phyloP scores from a whole-genome alignment of 73 alveolate genomes.

The Paramecium biaurelia region DNA sequence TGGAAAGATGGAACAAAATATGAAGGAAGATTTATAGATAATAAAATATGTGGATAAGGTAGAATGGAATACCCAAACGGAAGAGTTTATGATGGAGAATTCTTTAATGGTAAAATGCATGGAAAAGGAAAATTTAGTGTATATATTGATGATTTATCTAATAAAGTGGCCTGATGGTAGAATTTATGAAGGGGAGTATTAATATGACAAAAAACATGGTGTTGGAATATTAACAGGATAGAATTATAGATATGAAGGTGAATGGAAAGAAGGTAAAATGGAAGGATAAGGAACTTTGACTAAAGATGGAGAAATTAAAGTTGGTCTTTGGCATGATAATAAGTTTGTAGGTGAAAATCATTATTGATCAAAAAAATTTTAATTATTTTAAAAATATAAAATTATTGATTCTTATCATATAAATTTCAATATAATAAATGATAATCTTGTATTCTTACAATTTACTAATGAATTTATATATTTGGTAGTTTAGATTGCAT shows the following conservation, averaged over 20 bases:
- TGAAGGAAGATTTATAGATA: conserved; percentile 55
- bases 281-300: conserved; percentile 21
- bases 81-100: conserved; percentile 59
- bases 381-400: not conserved
- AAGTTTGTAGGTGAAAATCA: not conserved
- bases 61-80: conserved; percentile 50
- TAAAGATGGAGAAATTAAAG: conserved; percentile 44
- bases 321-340: conserved; percentile 53
- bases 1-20: conserved; percentile 60
- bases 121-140: conserved; percentile 61
- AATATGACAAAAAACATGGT: conserved; percentile 84
- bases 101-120: conserved; percentile 63
- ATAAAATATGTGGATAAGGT: conserved; percentile 43
- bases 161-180: conserved; percentile 77
- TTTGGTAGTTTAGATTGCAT: too few species aligned
- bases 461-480: too few species aligned
- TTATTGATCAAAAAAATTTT: not conserved
- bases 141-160: not conserved
- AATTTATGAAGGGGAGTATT: conserved; percentile 78
- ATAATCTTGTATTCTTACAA: too few species aligned
- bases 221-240: conserved; percentile 67
- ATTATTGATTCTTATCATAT: too few species aligned
- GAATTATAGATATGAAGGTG: conserved; percentile 9
- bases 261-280: conserved; percentile 37
- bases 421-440: too few species aligned